phyloP scores from a whole-genome alignment of 306 rosid genomes.

The Oemleria cerasiformis region DNA sequence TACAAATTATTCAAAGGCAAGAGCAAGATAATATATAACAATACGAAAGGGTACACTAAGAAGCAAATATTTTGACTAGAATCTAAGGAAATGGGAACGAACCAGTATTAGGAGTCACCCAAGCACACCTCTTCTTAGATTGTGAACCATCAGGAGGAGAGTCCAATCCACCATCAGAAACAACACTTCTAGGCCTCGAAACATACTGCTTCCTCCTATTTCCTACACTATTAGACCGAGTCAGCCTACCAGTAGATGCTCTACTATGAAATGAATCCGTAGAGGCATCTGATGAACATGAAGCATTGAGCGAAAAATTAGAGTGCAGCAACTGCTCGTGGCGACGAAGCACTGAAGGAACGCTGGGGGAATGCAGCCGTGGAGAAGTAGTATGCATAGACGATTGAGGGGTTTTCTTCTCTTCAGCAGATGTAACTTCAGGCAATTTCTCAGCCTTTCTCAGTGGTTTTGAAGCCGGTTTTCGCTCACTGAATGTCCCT shows the following conservation, averaged over 20 bases:
- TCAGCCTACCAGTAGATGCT: conserved; percentile 76
- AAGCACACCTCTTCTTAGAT: conserved; percentile 67
- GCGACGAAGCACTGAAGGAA: conserved; percentile 58
- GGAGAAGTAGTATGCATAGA: conserved; percentile 39
- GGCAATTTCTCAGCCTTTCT: conserved; percentile 52
- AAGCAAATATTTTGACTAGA: neutral
- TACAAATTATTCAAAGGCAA: neutral
- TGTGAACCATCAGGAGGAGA: conserved; percentile 51
- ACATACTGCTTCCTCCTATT: conserved; percentile 53
- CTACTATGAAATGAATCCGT: conserved; percentile 79
- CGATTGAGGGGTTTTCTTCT: conserved; percentile 50
- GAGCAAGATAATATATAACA: neutral
- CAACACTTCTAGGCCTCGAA: conserved; percentile 71
- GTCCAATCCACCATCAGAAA: conserved; percentile 61
- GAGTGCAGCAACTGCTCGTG: conserved; percentile 72
- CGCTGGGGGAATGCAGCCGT: conserved; percentile 42
- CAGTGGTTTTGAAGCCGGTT: conserved; percentile 51
- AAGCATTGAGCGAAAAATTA: conserved; percentile 66
- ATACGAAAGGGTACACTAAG: neutral
- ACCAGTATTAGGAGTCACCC: conserved; percentile 91
- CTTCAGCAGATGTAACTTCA: conserved; percentile 45
- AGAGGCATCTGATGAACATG: conserved; percentile 89
- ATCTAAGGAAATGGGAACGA: conserved; percentile 30
- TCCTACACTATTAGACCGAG: conserved; percentile 57
- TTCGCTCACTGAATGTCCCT: conserved; percentile 49